Base-by-base conservation (phyloP, 768 basidiomycete genomes). In the Boletus reticulatus region DNA sequence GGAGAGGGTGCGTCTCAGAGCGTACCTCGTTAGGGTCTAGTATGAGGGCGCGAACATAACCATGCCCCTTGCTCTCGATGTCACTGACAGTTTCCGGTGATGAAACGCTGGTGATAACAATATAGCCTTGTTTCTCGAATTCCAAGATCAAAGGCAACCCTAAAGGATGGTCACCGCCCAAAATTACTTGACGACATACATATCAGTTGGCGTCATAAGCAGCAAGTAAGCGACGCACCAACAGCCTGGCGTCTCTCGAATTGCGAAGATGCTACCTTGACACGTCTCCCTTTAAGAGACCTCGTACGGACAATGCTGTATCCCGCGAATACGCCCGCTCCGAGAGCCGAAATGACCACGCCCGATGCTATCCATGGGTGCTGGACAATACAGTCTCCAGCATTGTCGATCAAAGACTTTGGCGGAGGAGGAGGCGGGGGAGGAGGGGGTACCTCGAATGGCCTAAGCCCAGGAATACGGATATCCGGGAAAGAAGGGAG, bases 21-120 rank as follows among this genome's bases (percentile, higher is more conserved):
- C 78, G 42, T 64, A 88, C 92, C 79, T 92, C 86, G 50, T 76
- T 77, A 0, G 92, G 87, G 71, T 94, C 87, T 39, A 94, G 80
- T 31, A 94, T 84, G 53, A 94, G 80, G 1, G 87, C 92, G 48
- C 87, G 85, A 53, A 93, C 82, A 69, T 83, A 93, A 27, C 94
- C 94, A 59, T 85, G 78, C 24, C 84, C 81, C 57, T 76, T 74
- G 36, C 74, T 75, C 68, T 95, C 92, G 43, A 94, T 73, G 16
- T 72, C 73, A 16, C 80, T 76, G 36, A 83, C 84, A n/a, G 82
- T 82, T 51, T 86, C 85, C 0, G 85, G 80, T 6, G 80, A 83
- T 1, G 84, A 75, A 17, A 93, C 92, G 57, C 88, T 94, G 5
- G 85, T 78, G 58, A 95, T 84, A 37, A 95, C 87, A 62, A 94